Percentiles rank a stretch among this genome's conserved stretches.
Conservation (phyloP, 257 asterid genomes). For the Solanum medicagineum region DNA sequence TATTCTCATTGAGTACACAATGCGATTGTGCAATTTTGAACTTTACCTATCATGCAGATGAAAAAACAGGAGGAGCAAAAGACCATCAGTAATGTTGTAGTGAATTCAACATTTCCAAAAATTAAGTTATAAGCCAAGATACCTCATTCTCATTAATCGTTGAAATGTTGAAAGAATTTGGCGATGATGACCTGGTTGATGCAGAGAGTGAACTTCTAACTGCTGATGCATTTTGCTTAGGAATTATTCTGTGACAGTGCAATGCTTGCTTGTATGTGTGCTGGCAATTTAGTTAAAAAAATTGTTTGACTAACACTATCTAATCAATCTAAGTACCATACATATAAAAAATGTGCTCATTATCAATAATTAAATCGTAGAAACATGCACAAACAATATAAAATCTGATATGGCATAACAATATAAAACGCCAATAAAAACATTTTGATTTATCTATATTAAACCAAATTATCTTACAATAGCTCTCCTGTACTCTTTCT, state of each 20-base stretch:
- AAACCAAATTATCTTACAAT: conserved; percentile 41
- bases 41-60: conserved; percentile 48
- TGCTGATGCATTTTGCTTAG: conserved; percentile 47
- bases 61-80: neutral
- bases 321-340: neutral
- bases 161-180: conserved; percentile 52
- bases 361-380: neutral
- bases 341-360: neutral
- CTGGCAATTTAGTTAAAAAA: conserved; percentile 22
- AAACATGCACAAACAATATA: neutral
- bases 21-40: conserved; percentile 76
- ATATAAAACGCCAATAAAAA: neutral
- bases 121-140: neutral
- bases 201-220: conserved; percentile 54
- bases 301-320: neutral
- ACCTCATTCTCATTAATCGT: conserved; percentile 87
- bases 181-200: conserved; percentile 67
- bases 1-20: conserved; percentile 58
- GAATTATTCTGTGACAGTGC: conserved; percentile 53
- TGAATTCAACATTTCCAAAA: neutral
- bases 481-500: conserved; percentile 76
- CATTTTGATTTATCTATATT: neutral
- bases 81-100: neutral
- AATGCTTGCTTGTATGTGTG: conserved; percentile 76
- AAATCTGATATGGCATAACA: neutral